phyloP scores from a whole-genome alignment of 2,329 filamentous ascomycete genomes.

The Parastagonospora avenae region DNA sequence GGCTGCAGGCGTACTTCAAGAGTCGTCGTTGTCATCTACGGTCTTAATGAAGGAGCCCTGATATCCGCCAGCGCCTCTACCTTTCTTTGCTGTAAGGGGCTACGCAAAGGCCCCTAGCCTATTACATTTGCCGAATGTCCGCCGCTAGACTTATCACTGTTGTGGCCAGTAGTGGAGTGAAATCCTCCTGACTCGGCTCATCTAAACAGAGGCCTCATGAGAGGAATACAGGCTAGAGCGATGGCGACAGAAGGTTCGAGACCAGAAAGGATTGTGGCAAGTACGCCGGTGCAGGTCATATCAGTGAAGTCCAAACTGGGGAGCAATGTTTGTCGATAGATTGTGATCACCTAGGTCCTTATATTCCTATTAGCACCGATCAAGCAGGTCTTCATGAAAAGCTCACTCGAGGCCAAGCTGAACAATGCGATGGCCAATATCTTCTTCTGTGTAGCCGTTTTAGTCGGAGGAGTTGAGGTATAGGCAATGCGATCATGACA shows the following conservation, averaged over 20 bases:
- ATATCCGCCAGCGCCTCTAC: neutral
- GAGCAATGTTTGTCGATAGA: slow-evolving; percentile 25
- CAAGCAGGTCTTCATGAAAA: neutral
- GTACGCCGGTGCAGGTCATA: slow-evolving; percentile 21
- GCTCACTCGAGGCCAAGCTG: slow-evolving; percentile 26
- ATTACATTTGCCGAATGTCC: neutral
- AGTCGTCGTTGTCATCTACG: slow-evolving; percentile 6
- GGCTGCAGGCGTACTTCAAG: slow-evolving; percentile 4
- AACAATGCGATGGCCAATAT: slow-evolving; percentile 19
- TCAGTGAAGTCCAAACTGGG: slow-evolving; percentile 17
- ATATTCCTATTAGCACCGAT: neutral
- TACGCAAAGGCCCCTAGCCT: too few species aligned
- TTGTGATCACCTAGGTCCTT: slow-evolving; percentile 30
- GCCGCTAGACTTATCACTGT: neutral
- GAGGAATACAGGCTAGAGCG: slow-evolving; percentile 23
- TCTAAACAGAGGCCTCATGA: slow-evolving; percentile 19
- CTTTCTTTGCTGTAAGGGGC: too few species aligned
- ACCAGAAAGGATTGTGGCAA: slow-evolving; percentile 25
- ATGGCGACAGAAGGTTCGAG: slow-evolving; percentile 30
- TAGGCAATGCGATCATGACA: slow-evolving; percentile 20
- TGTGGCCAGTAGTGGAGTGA: neutral
- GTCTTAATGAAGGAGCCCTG: neutral
- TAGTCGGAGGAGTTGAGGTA: slow-evolving; percentile 24
- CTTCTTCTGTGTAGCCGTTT: slow-evolving; percentile 16
- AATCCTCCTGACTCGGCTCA: neutral